A percentile compares a stretch with the other conserved stretches of the same genome.
Conservation (phyloP, 2,329 filamentous ascomycete species). For the Paracamarosporium sp. region DNA sequence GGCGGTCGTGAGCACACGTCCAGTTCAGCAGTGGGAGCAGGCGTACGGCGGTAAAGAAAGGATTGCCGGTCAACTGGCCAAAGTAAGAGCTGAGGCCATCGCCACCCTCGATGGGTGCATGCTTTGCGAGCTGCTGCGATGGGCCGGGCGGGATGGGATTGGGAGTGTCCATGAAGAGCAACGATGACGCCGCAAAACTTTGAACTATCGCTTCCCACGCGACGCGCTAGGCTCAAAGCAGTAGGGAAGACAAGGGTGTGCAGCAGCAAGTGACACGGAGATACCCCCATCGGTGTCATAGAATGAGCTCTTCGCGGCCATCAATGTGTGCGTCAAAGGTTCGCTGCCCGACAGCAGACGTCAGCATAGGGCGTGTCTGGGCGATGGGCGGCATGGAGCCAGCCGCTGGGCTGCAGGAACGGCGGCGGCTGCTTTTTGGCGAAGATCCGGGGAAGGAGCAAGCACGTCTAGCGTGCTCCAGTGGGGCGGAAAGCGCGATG, state of each 20-base stretch:
- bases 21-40: slow-evolving; percentile 53
- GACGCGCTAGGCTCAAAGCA: slow-evolving; percentile 14
- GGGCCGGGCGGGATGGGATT: slow-evolving; percentile 37
- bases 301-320: neutral
- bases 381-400: neutral
- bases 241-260: slow-evolving; percentile 12
- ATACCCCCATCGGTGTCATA: neutral
- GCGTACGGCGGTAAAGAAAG: slow-evolving; percentile 61
- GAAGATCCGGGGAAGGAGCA: slow-evolving; percentile 10
- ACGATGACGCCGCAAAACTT: slow-evolving; percentile 13
- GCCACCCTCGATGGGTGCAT: slow-evolving; percentile 35
- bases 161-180: slow-evolving; percentile 38
- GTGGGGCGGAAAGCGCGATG: slow-evolving; percentile 17
- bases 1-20: slow-evolving; percentile 38
- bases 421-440: slow-evolving; percentile 2
- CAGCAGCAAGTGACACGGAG: slow-evolving; percentile 1
- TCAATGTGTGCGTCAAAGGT: neutral
- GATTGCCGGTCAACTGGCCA: slow-evolving; percentile 56
- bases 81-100: slow-evolving; percentile 49
- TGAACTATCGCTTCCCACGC: slow-evolving; percentile 8
- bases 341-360: neutral
- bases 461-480: slow-evolving; percentile 21
- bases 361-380: neutral
- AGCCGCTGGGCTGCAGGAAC: neutral
- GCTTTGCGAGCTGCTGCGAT: slow-evolving; percentile 45